Evolutionary conservation across 805 yeast species (phyloP).

Genomic region (Ogataea ganodermae): DNA sequence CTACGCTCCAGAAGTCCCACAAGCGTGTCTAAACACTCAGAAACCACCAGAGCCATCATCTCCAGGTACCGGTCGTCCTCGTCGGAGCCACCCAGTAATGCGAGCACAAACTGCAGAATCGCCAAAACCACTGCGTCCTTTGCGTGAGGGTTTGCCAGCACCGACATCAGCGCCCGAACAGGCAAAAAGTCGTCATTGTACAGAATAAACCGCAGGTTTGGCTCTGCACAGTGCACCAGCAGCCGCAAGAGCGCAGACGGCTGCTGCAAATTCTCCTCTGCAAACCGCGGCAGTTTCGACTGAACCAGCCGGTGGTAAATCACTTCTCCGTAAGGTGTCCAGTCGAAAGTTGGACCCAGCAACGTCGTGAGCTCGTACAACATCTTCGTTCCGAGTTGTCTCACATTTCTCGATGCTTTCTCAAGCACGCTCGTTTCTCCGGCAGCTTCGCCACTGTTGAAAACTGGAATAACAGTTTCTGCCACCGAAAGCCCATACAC

Average conservation of each 20-base stretch:
- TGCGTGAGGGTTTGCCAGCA: constrained; percentile 55
- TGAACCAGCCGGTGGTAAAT: constrained; percentile 56
- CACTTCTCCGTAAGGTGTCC: constrained; percentile 53
- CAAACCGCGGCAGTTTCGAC: constrained; percentile 70
- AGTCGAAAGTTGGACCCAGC: constrained; percentile 51
- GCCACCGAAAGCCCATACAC: constrained; percentile 56
- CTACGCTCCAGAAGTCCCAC: constrained; percentile 50
- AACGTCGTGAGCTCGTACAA: constrained; percentile 56
- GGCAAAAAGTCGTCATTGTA: constrained; percentile 58
- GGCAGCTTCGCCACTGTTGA: background rate
- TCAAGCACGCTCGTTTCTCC: constrained; percentile 18
- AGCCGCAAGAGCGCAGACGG: constrained; percentile 75
- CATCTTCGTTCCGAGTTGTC: constrained; percentile 70
- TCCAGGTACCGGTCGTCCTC: constrained; percentile 46
- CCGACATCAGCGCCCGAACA: constrained; percentile 53
- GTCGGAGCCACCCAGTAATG: constrained; percentile 44
- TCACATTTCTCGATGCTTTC: constrained; percentile 56
- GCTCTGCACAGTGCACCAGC: constrained; percentile 57
- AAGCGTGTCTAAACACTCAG: constrained; percentile 51
- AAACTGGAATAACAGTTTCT: constrained; percentile 37
- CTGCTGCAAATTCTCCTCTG: constrained; percentile 77
- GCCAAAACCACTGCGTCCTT: constrained; percentile 64
- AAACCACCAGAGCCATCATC: constrained; percentile 59
- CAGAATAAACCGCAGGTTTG: constrained; percentile 51
- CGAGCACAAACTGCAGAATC: constrained; percentile 56